Evolutionary conservation across 768 basidiomycete genomes (phyloP).

Genomic region (Suillus weaverae): DNA sequence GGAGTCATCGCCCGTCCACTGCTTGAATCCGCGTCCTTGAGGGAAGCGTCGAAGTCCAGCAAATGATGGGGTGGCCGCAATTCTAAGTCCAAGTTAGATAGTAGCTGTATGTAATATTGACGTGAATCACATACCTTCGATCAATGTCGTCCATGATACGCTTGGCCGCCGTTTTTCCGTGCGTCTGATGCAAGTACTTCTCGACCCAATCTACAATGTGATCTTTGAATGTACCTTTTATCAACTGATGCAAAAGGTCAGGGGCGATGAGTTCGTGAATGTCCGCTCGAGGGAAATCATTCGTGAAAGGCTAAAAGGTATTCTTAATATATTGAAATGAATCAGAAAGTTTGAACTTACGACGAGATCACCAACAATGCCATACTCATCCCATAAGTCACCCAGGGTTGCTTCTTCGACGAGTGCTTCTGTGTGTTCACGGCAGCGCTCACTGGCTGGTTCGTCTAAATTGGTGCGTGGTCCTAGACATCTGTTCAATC

Average conservation of each 20-base stretch:
- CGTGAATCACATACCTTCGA: slow-evolving; percentile 18
- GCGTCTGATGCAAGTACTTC: slow-evolving; percentile 22
- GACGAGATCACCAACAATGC: slow-evolving; percentile 21
- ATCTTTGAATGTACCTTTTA: slow-evolving; percentile 41
- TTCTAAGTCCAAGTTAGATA: no score
- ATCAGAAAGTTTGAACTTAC: slow-evolving; percentile 17
- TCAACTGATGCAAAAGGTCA: slow-evolving; percentile 37
- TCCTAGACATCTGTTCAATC: no score
- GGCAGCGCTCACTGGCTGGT: slow-evolving; percentile 9
- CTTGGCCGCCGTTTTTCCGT: slow-evolving; percentile 17
- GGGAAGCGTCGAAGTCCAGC: no score
- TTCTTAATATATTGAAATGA: not conserved
- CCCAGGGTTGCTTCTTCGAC: slow-evolving; percentile 9
- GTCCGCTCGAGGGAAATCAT: slow-evolving; percentile 33
- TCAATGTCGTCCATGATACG: slow-evolving; percentile 35
- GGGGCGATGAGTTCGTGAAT: slow-evolving; percentile 35
- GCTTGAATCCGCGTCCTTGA: no score
- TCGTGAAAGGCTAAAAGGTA: slow-evolving; percentile 35
- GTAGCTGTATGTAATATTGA: not conserved
- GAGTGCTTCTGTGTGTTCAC: slow-evolving; percentile 20
- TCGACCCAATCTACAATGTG: slow-evolving; percentile 37
- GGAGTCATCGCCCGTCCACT: no score
- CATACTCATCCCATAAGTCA: slow-evolving; percentile 24
- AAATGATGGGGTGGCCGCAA: no score
- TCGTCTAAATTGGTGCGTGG: not conserved